A percentile compares a stretch with the other conserved stretches of the same genome.
Evolutionary conservation across 2,329 filamentous ascomycete genomes (phyloP).

Genomic region (Ceratocystis albifundus): DNA sequence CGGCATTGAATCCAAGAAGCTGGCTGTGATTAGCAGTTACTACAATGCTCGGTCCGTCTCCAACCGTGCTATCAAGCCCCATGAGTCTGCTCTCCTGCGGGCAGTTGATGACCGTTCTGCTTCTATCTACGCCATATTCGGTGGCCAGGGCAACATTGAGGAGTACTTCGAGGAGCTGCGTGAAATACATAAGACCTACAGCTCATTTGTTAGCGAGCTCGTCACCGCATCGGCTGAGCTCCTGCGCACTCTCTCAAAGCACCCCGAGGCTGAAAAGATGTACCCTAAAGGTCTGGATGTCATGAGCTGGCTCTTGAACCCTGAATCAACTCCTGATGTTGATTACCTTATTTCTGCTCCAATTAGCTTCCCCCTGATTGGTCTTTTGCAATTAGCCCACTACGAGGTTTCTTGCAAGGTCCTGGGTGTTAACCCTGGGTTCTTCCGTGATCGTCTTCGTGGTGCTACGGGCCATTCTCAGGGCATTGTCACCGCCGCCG

Average conservation of each 20-base stretch:
- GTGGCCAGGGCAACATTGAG: slow-evolving; percentile 96
- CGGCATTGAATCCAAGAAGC: slow-evolving; percentile 86
- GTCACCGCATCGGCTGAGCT: slow-evolving; percentile 71
- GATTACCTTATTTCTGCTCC: slow-evolving; percentile 92
- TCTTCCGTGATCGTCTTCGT: slow-evolving; percentile 70
- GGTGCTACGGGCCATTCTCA: slow-evolving; percentile 95
- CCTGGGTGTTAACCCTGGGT: slow-evolving; percentile 77
- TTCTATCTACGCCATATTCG: slow-evolving; percentile 85
- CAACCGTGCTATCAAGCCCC: slow-evolving; percentile 76
- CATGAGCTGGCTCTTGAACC: slow-evolving; percentile 81
- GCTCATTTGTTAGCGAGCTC: slow-evolving; percentile 78
- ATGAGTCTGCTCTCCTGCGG: slow-evolving; percentile 85
- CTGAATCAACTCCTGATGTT: slow-evolving; percentile 79
- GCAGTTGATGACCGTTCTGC: slow-evolving; percentile 76
- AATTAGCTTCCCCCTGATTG: slow-evolving; percentile 91
- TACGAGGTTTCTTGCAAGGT: slow-evolving; percentile 91
- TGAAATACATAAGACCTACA: slow-evolving; percentile 82
- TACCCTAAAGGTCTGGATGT: slow-evolving; percentile 96
- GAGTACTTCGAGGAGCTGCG: slow-evolving; percentile 98
- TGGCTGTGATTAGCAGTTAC: slow-evolving; percentile 80
- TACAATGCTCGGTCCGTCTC: slow-evolving; percentile 76
- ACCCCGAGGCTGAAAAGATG: slow-evolving; percentile 82
- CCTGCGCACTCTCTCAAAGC: slow-evolving; percentile 70
- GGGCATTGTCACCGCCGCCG: slow-evolving; percentile 85
- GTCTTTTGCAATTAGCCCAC: slow-evolving; percentile 88